Conservation (phyloP, 2,329 filamentous ascomycete genomes). For the Fusarium begoniae region DNA sequence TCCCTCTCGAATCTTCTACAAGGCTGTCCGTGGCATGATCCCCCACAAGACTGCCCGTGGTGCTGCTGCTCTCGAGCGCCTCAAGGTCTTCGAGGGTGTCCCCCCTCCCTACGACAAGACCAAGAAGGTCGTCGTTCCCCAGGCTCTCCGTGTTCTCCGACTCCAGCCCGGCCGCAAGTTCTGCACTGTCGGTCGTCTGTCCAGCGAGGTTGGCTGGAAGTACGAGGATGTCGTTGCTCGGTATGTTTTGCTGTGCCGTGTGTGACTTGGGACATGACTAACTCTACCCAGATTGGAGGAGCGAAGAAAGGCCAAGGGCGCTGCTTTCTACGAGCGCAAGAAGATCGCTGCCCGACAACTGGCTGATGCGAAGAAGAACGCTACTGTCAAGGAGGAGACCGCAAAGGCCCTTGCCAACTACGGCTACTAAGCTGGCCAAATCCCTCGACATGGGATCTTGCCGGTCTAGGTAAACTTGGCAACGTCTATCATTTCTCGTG, state of each 20-base stretch:
- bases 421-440: conserved; percentile 77
- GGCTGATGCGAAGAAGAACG: conserved; percentile 91
- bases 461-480: conserved; percentile 48
- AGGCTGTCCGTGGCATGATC: conserved; percentile 99
- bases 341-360: conserved; percentile 93
- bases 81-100: conserved; percentile 99
- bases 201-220: conserved; percentile 99
- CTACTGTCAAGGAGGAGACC: conserved; percentile 86
- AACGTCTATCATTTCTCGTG: conserved; percentile 59
- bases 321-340: conserved; percentile 99
- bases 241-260: conserved; percentile 66
- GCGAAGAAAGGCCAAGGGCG: conserved; percentile 98
- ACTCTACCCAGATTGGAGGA: conserved; percentile 83
- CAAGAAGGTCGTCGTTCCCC: conserved; percentile 99
- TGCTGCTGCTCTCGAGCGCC: conserved; percentile 94
- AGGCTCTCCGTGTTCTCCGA: conserved; percentile 94
- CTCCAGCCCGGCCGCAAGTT: conserved; percentile 99
- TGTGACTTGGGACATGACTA: conserved; percentile 12
- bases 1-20: conserved; percentile 99
- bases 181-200: conserved; percentile 98
- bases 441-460: conserved; percentile 43
- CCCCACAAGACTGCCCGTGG: conserved; percentile 99
- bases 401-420: conserved; percentile 86
- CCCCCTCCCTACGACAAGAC: conserved; percentile 99
- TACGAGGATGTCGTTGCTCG: conserved; percentile 99